Conservation (phyloP, 306 rosid genomes). For the Casuarina cunninghamiana region DNA sequence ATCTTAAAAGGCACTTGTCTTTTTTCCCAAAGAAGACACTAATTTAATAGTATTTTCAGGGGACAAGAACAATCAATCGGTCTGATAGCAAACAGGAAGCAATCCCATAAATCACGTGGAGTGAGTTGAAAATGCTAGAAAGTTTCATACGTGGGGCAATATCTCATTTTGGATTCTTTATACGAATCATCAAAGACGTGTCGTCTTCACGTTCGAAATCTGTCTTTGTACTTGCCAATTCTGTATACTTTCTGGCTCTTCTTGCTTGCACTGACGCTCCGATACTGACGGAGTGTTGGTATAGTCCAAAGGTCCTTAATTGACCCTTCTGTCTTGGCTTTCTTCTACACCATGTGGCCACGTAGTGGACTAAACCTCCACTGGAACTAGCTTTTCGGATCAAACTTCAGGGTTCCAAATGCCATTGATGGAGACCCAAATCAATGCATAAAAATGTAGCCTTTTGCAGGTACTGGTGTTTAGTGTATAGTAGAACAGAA, state of each 20-base stretch:
- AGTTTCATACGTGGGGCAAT: too few relatives aligned
- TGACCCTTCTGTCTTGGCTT: conserved; percentile 31
- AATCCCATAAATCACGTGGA: not conserved
- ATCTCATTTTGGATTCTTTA: too few relatives aligned
- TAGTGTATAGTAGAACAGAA: not conserved
- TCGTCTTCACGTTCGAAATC: not conserved
- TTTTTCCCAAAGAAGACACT: too few relatives aligned
- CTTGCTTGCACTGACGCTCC: conserved; percentile 7
- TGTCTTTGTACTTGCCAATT: too few relatives aligned
- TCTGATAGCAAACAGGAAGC: not conserved
- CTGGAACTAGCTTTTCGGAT: not conserved
- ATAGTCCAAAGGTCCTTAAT: conserved; percentile 34
- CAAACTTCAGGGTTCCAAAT: not conserved
- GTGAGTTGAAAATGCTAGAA: too few relatives aligned
- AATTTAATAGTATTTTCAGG: too few relatives aligned
- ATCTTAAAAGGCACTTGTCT: not conserved
- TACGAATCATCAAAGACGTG: not conserved
- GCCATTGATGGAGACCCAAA: too few relatives aligned
- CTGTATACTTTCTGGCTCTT: not conserved
- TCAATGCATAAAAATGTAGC: not conserved
- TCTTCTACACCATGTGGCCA: conserved; percentile 26
- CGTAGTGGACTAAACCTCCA: conserved; percentile 29
- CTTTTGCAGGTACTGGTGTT: not conserved
- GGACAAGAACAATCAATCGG: too few relatives aligned
- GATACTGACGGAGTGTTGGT: conserved; percentile 31